Percentiles rank a stretch among this genome's conserved stretches.
phyloP scores from a whole-genome alignment of 139 green algal genomes.

The Chlamydomonas incerta region DNA sequence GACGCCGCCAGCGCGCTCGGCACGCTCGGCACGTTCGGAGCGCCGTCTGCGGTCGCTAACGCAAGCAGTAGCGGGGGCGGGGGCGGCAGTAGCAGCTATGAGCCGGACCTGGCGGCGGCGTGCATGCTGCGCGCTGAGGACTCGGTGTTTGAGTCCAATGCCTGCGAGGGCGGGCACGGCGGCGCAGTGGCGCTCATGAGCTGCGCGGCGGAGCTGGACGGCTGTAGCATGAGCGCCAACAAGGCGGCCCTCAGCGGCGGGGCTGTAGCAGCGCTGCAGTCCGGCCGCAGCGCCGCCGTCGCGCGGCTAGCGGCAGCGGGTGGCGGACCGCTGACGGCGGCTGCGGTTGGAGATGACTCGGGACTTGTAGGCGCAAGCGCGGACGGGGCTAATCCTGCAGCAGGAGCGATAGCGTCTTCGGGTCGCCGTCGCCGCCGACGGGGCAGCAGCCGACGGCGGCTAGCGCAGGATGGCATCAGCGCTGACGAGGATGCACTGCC shows the following conservation, averaged over 20 bases:
- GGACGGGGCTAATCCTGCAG: too few species aligned
- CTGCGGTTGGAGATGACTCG: too few species aligned
- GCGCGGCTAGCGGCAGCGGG: too few species aligned
- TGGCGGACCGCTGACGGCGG: too few species aligned
- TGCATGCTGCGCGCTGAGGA: neutral
- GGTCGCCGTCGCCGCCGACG: too few species aligned
- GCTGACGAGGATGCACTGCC: too few species aligned
- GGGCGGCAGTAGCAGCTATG: neutral
- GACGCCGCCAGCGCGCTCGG: too few species aligned
- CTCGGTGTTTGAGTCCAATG: neutral
- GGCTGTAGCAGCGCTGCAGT: neutral
- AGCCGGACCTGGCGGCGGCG: neutral
- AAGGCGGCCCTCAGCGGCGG: neutral
- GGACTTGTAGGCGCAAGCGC: too few species aligned
- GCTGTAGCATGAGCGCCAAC: neutral
- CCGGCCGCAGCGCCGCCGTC: neutral
- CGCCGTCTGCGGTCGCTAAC: neutral
- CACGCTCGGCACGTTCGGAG: too few species aligned
- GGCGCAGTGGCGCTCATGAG: slow-evolving; percentile 10
- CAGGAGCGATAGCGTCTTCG: too few species aligned
- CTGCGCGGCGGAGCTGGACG: neutral
- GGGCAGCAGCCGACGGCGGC: too few species aligned
- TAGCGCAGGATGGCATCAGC: too few species aligned
- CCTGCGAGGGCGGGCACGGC: neutral
- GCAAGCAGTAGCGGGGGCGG: neutral